Percentiles rank a stretch among this genome's conserved stretches.
phyloP scores from a whole-genome alignment of 495 filamentous ascomycete species.

The Neurospora sublineolata region DNA sequence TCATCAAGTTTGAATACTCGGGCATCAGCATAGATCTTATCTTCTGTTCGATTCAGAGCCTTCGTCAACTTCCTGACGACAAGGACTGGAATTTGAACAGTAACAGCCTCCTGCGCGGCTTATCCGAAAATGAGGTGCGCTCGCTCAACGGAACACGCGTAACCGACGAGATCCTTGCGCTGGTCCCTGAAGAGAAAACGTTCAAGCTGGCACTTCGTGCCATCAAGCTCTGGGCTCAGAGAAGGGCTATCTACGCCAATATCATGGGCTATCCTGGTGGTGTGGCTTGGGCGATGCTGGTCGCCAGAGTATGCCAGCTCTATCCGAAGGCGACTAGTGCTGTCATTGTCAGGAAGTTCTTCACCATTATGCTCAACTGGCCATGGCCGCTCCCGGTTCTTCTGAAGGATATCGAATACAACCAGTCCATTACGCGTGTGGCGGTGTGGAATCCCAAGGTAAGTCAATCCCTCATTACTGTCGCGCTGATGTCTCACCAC shows the following conservation, averaged over 20 bases:
- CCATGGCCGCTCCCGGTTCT: constrained; percentile 86
- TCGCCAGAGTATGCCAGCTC: constrained; percentile 91
- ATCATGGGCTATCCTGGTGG: constrained; percentile 93
- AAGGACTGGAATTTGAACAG: constrained; percentile 58
- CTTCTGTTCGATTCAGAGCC: constrained; percentile 63
- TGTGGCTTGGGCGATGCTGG: constrained; percentile 95
- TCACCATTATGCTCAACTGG: constrained; percentile 82
- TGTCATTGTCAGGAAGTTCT: constrained; percentile 83
- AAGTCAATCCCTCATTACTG: constrained; percentile 9
- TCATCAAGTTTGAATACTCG: constrained; percentile 86
- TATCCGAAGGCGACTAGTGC: constrained; percentile 86
- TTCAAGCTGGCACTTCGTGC: constrained; percentile 81
- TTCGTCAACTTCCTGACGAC: constrained; percentile 59
- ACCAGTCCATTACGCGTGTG: constrained; percentile 51
- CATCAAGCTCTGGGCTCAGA: constrained; percentile 92
- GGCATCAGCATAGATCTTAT: constrained; percentile 93
- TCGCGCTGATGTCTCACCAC: constrained; percentile 24
- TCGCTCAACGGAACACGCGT: constrained; percentile 90
- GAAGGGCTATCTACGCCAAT: constrained; percentile 86
- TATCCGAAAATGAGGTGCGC: constrained; percentile 75
- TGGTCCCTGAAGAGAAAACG: constrained; percentile 79
- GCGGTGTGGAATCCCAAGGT: constrained; percentile 94
- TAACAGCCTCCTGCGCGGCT: constrained; percentile 70
- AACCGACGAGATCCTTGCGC: constrained; percentile 76
- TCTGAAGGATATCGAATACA: constrained; percentile 79